Percentiles rank a stretch among this genome's conserved stretches.
Evolutionary conservation across 1,284 basidiomycete genomes (phyloP).

Genomic region (Serendipita sp.): DNA sequence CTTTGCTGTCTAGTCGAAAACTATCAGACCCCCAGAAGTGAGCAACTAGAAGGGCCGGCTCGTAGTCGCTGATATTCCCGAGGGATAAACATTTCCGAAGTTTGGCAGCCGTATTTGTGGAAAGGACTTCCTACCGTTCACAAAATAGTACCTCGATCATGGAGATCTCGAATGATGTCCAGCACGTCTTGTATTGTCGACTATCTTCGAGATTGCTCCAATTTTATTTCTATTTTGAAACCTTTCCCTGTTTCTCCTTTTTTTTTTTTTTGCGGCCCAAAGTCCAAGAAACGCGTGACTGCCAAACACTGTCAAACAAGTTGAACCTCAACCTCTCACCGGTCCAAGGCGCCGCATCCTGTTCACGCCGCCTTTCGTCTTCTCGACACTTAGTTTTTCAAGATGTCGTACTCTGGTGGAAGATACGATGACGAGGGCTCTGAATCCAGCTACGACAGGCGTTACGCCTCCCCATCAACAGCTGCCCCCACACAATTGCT

Average conservation of each 20-base stretch:
- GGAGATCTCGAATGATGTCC: no score
- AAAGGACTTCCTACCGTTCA: constrained; percentile 82
- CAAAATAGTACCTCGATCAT: neutral
- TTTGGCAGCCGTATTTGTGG: constrained; percentile 89
- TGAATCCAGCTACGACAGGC: neutral
- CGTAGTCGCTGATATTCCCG: constrained; percentile 21
- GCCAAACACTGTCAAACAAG: no score
- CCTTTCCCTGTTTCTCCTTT: no score
- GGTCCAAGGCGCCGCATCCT: no score
- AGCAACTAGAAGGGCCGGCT: constrained; percentile 18
- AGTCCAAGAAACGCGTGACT: no score
- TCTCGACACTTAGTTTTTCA: neutral
- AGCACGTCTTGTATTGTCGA: no score
- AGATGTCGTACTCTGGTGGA: neutral
- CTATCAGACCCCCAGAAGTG: constrained; percentile 86
- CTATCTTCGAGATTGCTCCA: no score
- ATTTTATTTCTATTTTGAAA: no score
- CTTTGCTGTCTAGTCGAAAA: constrained; percentile 98
- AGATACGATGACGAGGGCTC: neutral
- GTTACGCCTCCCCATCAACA: neutral
- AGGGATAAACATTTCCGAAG: constrained; percentile 82
- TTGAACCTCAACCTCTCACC: no score
- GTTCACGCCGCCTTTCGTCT: no score
- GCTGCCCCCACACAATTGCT: neutral
- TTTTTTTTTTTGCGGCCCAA: no score